Conservation (phyloP, 192 early-diverging fungal genomes). For the Chytriomyces confervae region DNA sequence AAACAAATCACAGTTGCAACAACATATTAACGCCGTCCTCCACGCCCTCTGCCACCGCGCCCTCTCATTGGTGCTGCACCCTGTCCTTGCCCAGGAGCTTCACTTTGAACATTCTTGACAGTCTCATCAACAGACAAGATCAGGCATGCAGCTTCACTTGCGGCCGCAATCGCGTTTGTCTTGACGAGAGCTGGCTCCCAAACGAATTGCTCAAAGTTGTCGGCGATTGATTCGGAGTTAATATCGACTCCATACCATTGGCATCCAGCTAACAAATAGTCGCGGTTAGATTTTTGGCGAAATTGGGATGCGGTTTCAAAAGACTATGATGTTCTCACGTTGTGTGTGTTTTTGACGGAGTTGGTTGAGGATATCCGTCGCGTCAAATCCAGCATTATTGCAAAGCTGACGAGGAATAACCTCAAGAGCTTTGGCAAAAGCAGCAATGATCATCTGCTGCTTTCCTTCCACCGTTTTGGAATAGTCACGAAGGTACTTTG, state of each 20-base stretch:
- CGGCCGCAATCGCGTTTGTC: slow-evolving; percentile 92
- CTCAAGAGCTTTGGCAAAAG: slow-evolving; percentile 95
- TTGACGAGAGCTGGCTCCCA: slow-evolving; percentile 99
- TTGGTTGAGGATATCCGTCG: slow-evolving; percentile 97
- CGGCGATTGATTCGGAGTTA: slow-evolving; percentile 80
- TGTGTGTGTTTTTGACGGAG: slow-evolving; percentile 92
- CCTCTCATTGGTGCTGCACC: slow-evolving; percentile 35
- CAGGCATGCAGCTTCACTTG: slow-evolving; percentile 94
- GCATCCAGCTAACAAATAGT: slow-evolving; percentile 47
- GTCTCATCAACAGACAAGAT: slow-evolving; percentile 98
- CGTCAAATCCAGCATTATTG: slow-evolving; percentile 98
- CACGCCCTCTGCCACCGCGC: slow-evolving; percentile 46
- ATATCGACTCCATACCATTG: slow-evolving; percentile 96
- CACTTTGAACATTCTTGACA: slow-evolving; percentile 86
- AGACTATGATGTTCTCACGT: slow-evolving; percentile 40
- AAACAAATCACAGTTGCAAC: too few relatives aligned
- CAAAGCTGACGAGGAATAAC: slow-evolving; percentile 96
- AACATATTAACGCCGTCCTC: slow-evolving; percentile 22
- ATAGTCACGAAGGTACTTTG: slow-evolving; percentile 89
- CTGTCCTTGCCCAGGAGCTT: slow-evolving; percentile 63
- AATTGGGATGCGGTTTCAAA: too few relatives aligned
- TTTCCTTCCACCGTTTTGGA: slow-evolving; percentile 96
- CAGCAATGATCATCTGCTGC: slow-evolving; percentile 95
- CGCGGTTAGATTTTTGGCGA: neutral
- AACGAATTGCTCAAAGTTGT: slow-evolving; percentile 92